Evolutionary conservation across 2,329 filamentous ascomycete species (phyloP), one percentile per base, ranked within the genome.

Genomic region (Botrytis squamosa): DNA sequence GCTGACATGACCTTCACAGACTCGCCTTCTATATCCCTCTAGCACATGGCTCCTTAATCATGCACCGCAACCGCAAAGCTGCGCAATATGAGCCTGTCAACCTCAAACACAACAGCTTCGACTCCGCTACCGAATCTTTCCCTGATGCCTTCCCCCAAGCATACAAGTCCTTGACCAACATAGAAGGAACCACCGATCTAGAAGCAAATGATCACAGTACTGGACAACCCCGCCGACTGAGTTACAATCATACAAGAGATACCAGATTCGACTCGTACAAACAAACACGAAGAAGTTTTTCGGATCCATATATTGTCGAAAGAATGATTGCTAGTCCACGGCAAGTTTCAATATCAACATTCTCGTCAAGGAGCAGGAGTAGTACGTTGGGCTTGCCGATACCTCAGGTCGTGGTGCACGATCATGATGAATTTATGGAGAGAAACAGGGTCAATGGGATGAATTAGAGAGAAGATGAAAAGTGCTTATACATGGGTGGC

Each of bases 31-130:
- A 70, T 14, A 70, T 79, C 25, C 78, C 79, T 12, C 74, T 80
- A 12, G 74, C 80, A 63, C 79, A 80, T 72, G 77, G 77, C 49
- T 74, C 74, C 3, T 55, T 77, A 3, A 76, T 80, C 63, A 78
- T 74, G 65, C 75, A 75, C 63, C 76, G 75, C 10, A 44, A 59
- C 36, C 76, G 75, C 33, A 74, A 67, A 36, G 65, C 49, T 18
- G 38, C 57, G 1, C 9, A 25, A 36, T 73, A 73, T 59, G 57
- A 62, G 12, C 66, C 46, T 22, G 67, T 73, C 42, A 25, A 71
- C 18, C n/a, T 38, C 16, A 73, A 73, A 44, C 44, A 60, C 9
- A 33, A 14, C 49, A 57, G 49, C 57, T 71, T 40, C 29, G 38
- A 44, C 29, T 49, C 44, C 4, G 29, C 38, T 8, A n/a, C 33